Evolutionary conservation across 1,139 yeast species (phyloP).

Genomic region (Saccharomycopsis hybrid): DNA sequence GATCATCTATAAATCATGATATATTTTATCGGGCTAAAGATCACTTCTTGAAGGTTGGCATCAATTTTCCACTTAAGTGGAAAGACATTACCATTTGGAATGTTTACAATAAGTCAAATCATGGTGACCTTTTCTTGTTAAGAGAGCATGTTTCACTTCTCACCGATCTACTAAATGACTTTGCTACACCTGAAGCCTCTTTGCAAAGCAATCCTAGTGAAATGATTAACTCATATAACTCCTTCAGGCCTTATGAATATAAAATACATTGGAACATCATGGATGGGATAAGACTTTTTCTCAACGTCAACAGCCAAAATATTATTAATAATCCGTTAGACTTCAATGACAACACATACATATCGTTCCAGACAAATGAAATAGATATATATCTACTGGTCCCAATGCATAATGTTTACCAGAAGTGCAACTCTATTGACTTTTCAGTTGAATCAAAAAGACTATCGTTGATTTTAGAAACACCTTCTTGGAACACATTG

Average conservation of each 20-base stretch:
- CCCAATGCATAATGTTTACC: constrained; percentile 58
- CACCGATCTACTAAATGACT: constrained; percentile 72
- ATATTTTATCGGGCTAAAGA: constrained; percentile 57
- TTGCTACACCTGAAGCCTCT: constrained; percentile 63
- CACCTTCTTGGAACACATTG: constrained; percentile 91
- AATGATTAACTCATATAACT: constrained; percentile 49
- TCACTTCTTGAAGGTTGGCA: constrained; percentile 49
- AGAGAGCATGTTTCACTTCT: constrained; percentile 76
- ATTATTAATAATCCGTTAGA: constrained; percentile 86
- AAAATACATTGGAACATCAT: constrained; percentile 51
- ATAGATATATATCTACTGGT: constrained; percentile 42
- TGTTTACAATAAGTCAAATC: constrained; percentile 46
- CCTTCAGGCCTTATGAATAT: constrained; percentile 67
- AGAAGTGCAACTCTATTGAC: constrained; percentile 49
- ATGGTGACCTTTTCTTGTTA: constrained; percentile 57
- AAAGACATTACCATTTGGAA: constrained; percentile 70
- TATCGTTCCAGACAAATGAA: constrained; percentile 66
- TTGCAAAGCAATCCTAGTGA: constrained; percentile 14
- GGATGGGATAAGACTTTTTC: constrained; percentile 49
- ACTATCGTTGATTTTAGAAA: constrained; percentile 57
- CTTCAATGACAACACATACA: constrained; percentile 67
- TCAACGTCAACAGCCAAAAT: constrained; percentile 82
- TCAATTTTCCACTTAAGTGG: constrained; percentile 75
- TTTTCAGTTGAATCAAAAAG: constrained; percentile 51
- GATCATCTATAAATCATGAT: constrained; percentile 88